Evolutionary conservation across 148 eudicot species (phyloP), one percentile per base, ranked within the genome.

Genomic region (Pharnaceum exiguum): DNA sequence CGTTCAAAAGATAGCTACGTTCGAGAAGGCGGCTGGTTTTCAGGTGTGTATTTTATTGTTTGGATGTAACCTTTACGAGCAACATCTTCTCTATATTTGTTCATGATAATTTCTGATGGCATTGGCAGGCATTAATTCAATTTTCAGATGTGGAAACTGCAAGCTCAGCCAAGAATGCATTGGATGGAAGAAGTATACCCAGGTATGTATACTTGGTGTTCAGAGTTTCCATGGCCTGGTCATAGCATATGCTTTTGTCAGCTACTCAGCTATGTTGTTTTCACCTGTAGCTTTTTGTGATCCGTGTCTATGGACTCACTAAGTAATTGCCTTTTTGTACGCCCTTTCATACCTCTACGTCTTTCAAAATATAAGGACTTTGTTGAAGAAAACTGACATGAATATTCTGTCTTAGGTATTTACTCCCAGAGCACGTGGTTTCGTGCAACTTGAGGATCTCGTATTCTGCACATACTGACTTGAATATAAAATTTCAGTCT

Each of bases 1-100:
- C 77, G 96, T 87, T 65, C 96, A 84, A 65, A 87, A 87, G 72
- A 80, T 87, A 57, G 82, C 96, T 36, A 87, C 96, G 19, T 87
- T 87, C 62, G 96, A 87, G 61, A 87, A 87, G 74, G 81, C 96
- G 27, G 96, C 96, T 15, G 96, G 96, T 23, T 87, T 87, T 66
- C 96, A 87, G 88, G 96, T 84, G 22, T 36, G 63, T 49, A 67
- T 46, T 28, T 44, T 43, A 39, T 29, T 46, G 7, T 13, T 40
- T 56, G 7, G 24, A n/a, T 57, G 39, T 21, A 12, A 13, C 31
- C 26, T 26, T 33, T 36, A 3, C n/a, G 7, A 11, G 10, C 11
- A 55, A 17, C 21, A 23, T 37, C 26, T 28, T 33, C 24, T 29
- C 49, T 46, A 13, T 9, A 45, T 43, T 26, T 66, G 18, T 43